Base-by-base conservation (phyloP, 1,284 basidiomycete species). In the Somion occarium region DNA sequence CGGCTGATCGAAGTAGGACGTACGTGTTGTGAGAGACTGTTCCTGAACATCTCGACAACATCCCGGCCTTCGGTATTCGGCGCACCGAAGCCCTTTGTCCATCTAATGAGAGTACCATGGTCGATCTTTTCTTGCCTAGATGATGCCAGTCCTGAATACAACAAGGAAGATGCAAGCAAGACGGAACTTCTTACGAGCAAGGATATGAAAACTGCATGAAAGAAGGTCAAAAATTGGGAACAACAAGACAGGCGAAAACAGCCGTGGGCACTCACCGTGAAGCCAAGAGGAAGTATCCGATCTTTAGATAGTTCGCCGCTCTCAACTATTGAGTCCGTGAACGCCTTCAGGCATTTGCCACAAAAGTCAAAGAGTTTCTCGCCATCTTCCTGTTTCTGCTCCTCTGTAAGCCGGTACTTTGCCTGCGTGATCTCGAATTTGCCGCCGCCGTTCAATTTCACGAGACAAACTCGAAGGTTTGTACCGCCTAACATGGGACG, bases 71-170 rank as follows among this genome's bases (percentile, higher is more conserved):
- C 97, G 19, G 93, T 94, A 66, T 95, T 93, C 4, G 83, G 70
- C 1, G 91, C 91, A 37, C 93, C 93, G 63, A 99, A 99, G 58
- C 96, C 97, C 72, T 99, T 99, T 43, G 97, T 99, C 96, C 97
- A 99, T 30, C 95, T 89, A 60, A 98, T 93, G 42, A 99, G 85
- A 58, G 83, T 83, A 44, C 94, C 97, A 62, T 98, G 94, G 69
- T 99, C 94, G 62, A 99, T 99, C 48, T 81, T 79, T 38, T 89
- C 81, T 78, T 99, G 96, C 23, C 88, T 92, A 27, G 39, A 4
- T 3, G 5, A 22, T 24, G 25, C 18, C 9, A 12, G 43, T 15
- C 22, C 4, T 5, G 43, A 24, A 27, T 24, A n/a, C n/a, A n/a
- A n/a, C n/a, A 15, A 12, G 43, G 11, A 9, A 20, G 12, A 22